phyloP scores from a whole-genome alignment of 1,284 basidiomycete genomes.

The Apiotrichum gamsii region DNA sequence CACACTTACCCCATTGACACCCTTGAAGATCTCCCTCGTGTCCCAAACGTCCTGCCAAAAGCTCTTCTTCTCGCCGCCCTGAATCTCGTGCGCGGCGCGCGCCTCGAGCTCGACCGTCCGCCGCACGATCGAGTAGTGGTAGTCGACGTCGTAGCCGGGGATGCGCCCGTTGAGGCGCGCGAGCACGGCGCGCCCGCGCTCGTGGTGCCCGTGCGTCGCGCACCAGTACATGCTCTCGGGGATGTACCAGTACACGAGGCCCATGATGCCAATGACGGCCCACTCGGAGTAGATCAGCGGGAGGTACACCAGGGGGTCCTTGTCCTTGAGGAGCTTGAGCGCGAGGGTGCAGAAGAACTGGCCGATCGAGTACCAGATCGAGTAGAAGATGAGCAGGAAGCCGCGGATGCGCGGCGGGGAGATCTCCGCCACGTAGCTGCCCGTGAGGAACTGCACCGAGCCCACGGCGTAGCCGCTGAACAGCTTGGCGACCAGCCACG shows the following conservation, averaged over 20 bases:
- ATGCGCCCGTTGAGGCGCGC: conserved; percentile 25
- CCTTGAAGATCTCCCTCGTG: conserved; percentile 13
- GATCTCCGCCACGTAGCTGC: conserved; percentile 28
- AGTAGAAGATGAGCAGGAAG: conserved; percentile 25
- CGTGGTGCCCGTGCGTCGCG: background rate
- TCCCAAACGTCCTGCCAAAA: conserved; percentile 12
- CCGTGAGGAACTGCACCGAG: conserved; percentile 29
- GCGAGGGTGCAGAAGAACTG: conserved; percentile 21
- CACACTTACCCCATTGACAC: conserved; percentile 29
- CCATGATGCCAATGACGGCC: conserved; percentile 21
- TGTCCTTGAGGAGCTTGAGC: conserved; percentile 22
- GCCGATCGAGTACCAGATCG: conserved; percentile 21
- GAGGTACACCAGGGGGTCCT: conserved; percentile 21
- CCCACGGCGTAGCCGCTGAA: conserved; percentile 31
- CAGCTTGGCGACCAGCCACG: conserved; percentile 29
- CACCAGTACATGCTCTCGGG: background rate
- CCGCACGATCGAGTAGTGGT: conserved; percentile 24
- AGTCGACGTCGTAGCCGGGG: conserved; percentile 30
- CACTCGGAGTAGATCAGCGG: conserved; percentile 22
- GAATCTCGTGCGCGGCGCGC: conserved; percentile 11
- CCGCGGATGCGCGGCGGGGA: conserved; percentile 27
- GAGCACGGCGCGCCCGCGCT: conserved; percentile 1
- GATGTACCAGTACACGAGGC: background rate
- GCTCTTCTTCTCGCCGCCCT: conserved; percentile 9
- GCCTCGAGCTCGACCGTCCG: conserved; percentile 21